Base-by-base conservation (phyloP, 352 stramenopile genomes). In the Pythium phragmiticola region DNA sequence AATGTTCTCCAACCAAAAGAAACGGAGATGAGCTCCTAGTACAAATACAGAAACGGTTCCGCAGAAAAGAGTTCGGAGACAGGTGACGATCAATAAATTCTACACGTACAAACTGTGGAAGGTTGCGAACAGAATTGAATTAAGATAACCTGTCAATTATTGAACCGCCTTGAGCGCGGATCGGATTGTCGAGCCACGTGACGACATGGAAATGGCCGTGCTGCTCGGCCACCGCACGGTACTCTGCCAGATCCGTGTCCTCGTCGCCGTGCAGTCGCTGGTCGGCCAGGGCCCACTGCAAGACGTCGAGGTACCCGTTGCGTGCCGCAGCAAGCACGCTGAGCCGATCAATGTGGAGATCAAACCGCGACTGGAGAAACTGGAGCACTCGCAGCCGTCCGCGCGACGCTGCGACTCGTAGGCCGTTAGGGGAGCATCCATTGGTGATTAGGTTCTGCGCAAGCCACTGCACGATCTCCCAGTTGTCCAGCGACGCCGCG, bases 121-220 rank as follows among this genome's bases (percentile, higher is more conserved):
- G 23, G 47, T 4, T 9, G 14, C 4, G 7, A 21, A 8, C 5
- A n/a, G 4, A 53, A 53, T 53, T 11, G 48, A 41, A 11, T 37
- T 9, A 50, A 50, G 7, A 30, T 30, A 30, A 30, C 4, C 26
- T 30, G 26, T 30, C 26, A 30, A 30, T 30, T 30, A 30, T 30
- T 30, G 39, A 45, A n/a, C 7, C 0, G 16, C 39, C 6, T 37
- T 37, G 21, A 13, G 43, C 43, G 19, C 11, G 23, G 21, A 41
- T 8, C 36, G 8, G 46, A 6, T 5, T 0, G 19, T 72, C 45
- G 7, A 72, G 54, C 60, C 66, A 72, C 0, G 43, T 13, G 12
- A 49, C 36, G 30, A 72, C 47, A 30, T 69, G 41, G 9, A 72
- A 47, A 21, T 63, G 57, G 16, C 66, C 66, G 23, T 63, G 48